Base-by-base conservation (phyloP, 768 basidiomycete species). In the Russula foetens region DNA sequence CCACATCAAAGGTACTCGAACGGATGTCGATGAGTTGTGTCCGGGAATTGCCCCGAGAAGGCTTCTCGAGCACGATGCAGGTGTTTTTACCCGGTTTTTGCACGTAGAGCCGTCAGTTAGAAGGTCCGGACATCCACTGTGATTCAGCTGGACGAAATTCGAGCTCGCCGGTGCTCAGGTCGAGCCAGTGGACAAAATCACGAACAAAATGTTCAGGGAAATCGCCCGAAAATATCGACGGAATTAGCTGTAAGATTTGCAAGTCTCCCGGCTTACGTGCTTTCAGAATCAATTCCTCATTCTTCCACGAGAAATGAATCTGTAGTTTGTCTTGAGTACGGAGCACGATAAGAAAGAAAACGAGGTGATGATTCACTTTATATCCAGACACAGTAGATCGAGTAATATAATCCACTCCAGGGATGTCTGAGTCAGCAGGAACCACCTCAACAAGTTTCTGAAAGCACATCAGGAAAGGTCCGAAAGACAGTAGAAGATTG, bases 131-230 rank as follows among this genome's bases (percentile, higher is more conserved):
- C 28, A 58, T 39, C 76, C 76, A 77, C 11, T 65, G 45, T 8
- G 60, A 58, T n/a, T 65, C 53, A 14, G 69, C 45, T 17, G 72
- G 74, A 26, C 74, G 71, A 35, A 76, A 71, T 62, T 74, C 73
- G 11, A 76, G 60, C 5, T 51, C 49, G 33, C 50, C 45, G 26
- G 44, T 41, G 24, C 52, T 43, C 29, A 73, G n/a, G 49, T 71
- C 50, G 55, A 76, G 63, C 75, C 76, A 77, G 61, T 75, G 75
- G 1, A 67, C 64, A 53, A 71, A 68, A 21, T 73, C 67, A 5
- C 66, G 59, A n/a, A 71, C 63, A 24, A 77, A 68, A 12, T 66
- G 31, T 21, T 14, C 35, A 7, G 76, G 76, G 8, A 75, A 59
- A 58, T 75, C 74, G 9, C 52, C 59, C 7, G 28, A 39, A 26